Base-by-base conservation (phyloP, 192 early-diverging fungal genomes). In the Coemansia sp. region DNA sequence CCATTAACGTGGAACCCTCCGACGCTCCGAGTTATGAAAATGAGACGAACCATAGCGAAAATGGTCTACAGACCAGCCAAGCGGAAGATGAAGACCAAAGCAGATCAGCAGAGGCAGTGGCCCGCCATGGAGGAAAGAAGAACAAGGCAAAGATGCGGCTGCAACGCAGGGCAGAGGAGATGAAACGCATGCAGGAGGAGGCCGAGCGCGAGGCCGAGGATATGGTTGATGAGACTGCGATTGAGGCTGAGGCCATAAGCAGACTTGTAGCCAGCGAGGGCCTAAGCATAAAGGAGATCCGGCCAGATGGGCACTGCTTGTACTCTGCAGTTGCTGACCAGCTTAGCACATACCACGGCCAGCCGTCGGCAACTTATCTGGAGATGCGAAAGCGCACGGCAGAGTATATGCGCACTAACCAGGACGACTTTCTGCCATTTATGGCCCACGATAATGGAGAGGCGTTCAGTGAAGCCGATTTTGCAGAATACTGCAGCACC, bases 321-420 rank as follows among this genome's bases (percentile, higher is more conserved):
- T 98, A 94, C 80, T 93, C 93, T 73, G 92, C 96, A 4, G 70
- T 98, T 73, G 87, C 90, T 0, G 90, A 95, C 84, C 96, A 98
- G 71, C 61, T 95, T 2, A 66, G 49, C 40, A 72, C 82, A 37
- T 83, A 83, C 68, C 82, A 89, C 60, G 76, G 85, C 19, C 72
- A 72, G 40, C 37, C 80, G 58, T 59, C 57, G 0, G 85, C 85
- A 2, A 48, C 68, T 10, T 92, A 92, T 65, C 72, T 84, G 43
- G 78, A 92, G 22, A 77, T 96, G 71, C 86, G 97, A 57, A 72
- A 84, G 37, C 67, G 84, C 15, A 89, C 94, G 5, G 93, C 97
- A 8, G 71, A 83, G 37, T 93, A 92, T 65, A 94, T 98, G 90
- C 85, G 89, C 40, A 43, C 69, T 39, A 82, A 96, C 72, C 69